Base-by-base conservation (phyloP, 352 stramenopile species). In the Pythium rishiriense region DNA sequence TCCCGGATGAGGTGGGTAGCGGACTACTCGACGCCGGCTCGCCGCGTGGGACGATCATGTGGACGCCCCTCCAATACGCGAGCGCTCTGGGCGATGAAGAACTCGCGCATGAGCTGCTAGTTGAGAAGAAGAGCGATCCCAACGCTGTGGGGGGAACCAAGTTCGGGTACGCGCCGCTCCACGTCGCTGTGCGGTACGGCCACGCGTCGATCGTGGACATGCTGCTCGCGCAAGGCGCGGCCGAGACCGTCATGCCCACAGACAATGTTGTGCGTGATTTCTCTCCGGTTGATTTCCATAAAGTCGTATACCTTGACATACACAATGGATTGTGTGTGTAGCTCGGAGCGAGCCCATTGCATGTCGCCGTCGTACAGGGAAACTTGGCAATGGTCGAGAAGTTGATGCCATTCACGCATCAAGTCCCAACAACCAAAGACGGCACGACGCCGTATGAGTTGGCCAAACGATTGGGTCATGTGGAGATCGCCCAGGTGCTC, bases 61-160 rank as follows among this genome's bases (percentile, higher is more conserved):
- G 86, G 86, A 92, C 86, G 56, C 72, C 84, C 19, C 68, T 95
- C 37, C 83, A 93, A 52, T 90, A 85, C n/a, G 84, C 81, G 3
- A 89, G 81, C 50, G 83, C 87, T 0, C n/a, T 87, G 19, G 87
- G 84, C n/a, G 73, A 92, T 59, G 47, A 72, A 1, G 68, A 74
- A 26, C 68, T 89, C 31, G 69, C 76, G 11, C 50, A 39, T 1
- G 63, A 83, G 29, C 43, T 89, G 29, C 56, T 90, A 21, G 24
- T 52, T 17, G 49, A 64, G 12, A 66, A 55, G 11, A 64, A 66
- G 19, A 64, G 63, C 29, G 53, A 75, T 37, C 47, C 52, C 7
- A 39, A 42, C 4, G 54, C 26, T 9, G 25, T n/a, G 19, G 39
- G 68, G 0, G 33, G 90, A 71, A 94, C 83, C 33, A 80, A 78